Percentiles rank a stretch among this genome's conserved stretches.
Evolutionary conservation across 1,284 basidiomycete species (phyloP).

Genomic region (Earliella scabrosa): DNA sequence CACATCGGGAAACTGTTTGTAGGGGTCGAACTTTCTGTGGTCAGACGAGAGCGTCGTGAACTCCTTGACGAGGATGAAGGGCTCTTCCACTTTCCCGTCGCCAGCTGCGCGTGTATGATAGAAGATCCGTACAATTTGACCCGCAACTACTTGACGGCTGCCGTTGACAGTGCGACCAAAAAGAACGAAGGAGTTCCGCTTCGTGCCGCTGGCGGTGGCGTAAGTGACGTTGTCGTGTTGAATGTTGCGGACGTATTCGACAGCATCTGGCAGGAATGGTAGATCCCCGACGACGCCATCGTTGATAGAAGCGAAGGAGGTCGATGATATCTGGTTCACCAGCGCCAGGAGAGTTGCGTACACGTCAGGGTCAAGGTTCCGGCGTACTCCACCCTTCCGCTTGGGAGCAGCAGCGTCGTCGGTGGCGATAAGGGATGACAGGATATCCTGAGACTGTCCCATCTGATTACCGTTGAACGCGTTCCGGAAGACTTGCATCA

Average conservation of each 20-base stretch:
- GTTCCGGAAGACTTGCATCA: background rate
- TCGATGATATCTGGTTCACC: too few relatives aligned
- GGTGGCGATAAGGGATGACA: background rate
- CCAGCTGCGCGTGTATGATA: background rate
- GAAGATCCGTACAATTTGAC: background rate
- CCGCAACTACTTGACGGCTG: background rate
- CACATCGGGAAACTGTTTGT: background rate
- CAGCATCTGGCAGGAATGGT: background rate
- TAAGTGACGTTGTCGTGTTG: too few relatives aligned
- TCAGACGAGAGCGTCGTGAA: background rate
- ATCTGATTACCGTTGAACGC: background rate
- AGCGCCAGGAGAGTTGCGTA: background rate
- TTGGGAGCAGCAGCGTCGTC: too few relatives aligned
- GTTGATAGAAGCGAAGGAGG: background rate
- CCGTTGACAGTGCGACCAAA: too few relatives aligned
- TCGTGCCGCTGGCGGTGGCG: too few relatives aligned
- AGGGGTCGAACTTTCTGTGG: background rate
- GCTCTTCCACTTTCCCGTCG: background rate
- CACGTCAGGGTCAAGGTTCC: background rate
- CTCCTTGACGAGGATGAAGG: background rate
- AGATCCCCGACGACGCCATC: background rate
- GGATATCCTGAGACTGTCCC: background rate
- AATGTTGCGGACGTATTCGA: too few relatives aligned
- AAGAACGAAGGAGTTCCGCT: too few relatives aligned
- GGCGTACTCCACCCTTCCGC: background rate